Evolutionary conservation across 1,139 yeast species (phyloP), one percentile per base, ranked within the genome.

Genomic region (Diutina siamensis): DNA sequence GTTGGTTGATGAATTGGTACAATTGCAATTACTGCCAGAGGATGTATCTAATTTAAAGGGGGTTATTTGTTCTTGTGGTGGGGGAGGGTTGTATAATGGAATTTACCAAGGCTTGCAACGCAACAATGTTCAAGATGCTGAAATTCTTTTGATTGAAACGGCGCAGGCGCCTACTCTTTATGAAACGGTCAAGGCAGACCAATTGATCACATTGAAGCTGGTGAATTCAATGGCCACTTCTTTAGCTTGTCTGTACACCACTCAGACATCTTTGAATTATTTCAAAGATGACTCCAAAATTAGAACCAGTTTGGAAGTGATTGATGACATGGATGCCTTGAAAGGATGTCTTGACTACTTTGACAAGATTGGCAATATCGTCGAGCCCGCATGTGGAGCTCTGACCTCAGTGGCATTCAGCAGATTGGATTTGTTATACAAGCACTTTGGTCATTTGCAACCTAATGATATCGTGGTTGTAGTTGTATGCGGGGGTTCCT

Each of bases 401-500:
- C 59, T 71, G 1, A 52, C 62, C 15, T 54, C 63, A 17, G 62
- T 74, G 8, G 67, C 72, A 2, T 76, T 76, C 55, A 60, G 70
- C 44, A 59, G 59, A 36, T 54, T 60, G 7, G 63, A 64, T 8
- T 52, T 68, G 21, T 52, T 76, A 20, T 48, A 52, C 28, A 53
- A 57, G 12, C 54, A 58, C 28, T 58, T 68, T 38, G 62, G 61
- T 1, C 55, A 64, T 22, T 59, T 76, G 47, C 48, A 53, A 0
- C 47, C 60, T 1, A 75, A 76, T 41, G 83, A 79, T 48, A 68
- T 73, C 4, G 65, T 80, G 1, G 71, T 80, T 2, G 61, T 78
- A 13, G 70, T 80, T 40, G 83, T 78, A 1, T 81, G 87, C 57
- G 87, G 88, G 3, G 88, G 87, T 1, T 67, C 76, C 2, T 64